phyloP scores from a whole-genome alignment of 2,329 filamentous ascomycete species.

The Trichoderma pleuroti region DNA sequence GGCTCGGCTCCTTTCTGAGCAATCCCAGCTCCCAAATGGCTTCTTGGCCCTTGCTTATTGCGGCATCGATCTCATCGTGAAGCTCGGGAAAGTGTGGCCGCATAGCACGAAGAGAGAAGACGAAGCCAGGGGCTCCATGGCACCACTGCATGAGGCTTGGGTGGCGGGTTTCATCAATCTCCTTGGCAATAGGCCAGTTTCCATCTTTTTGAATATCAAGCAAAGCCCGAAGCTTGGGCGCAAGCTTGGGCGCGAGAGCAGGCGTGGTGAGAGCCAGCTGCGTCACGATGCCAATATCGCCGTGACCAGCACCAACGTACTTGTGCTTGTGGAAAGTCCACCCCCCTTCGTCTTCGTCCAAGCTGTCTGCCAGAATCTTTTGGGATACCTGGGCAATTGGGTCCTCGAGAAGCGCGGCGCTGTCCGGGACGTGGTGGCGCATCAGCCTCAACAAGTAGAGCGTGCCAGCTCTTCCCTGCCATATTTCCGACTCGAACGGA shows the following conservation, averaged over 20 bases:
- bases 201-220: slow-evolving; percentile 60
- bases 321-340: slow-evolving; percentile 63
- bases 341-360: slow-evolving; percentile 35
- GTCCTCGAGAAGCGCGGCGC: slow-evolving; percentile 47
- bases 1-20: slow-evolving; percentile 60
- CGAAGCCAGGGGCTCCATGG: slow-evolving; percentile 62
- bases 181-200: slow-evolving; percentile 52
- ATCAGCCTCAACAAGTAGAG: slow-evolving; percentile 66
- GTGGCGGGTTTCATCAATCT: slow-evolving; percentile 36
- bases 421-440: slow-evolving; percentile 51
- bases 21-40: slow-evolving; percentile 56
- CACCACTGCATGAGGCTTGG: slow-evolving; percentile 55
- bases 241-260: slow-evolving; percentile 50
- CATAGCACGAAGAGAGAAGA: slow-evolving; percentile 56
- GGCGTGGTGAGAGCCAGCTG: slow-evolving; percentile 61
- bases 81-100: slow-evolving; percentile 54
- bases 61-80: slow-evolving; percentile 48
- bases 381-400: slow-evolving; percentile 56
- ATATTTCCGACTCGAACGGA: slow-evolving; percentile 54
- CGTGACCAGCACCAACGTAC: slow-evolving; percentile 66
- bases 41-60: slow-evolving; percentile 48
- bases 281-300: slow-evolving; percentile 66
- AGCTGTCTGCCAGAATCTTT: slow-evolving; percentile 52
- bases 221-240: slow-evolving; percentile 50
- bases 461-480: slow-evolving; percentile 65